A percentile compares a stretch with the other conserved stretches of the same genome.
phyloP scores from a whole-genome alignment of 139 green algal genomes.

The Coelastrella sp. region DNA sequence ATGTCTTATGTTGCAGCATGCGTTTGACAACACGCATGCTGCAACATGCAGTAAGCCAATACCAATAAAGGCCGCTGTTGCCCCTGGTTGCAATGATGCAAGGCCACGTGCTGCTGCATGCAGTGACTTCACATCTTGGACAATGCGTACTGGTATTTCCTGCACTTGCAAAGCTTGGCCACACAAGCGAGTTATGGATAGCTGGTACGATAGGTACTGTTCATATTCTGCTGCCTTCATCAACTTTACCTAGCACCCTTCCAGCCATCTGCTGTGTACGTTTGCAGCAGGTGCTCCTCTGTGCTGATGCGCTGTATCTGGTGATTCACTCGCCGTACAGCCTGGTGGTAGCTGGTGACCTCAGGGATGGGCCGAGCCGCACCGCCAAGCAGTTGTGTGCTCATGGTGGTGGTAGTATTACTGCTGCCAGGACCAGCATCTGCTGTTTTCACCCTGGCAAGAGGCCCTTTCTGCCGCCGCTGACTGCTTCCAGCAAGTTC shows the following conservation, averaged over 20 bases:
- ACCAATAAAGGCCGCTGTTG: too few species aligned
- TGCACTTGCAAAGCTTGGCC: too few species aligned
- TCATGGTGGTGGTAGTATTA: constrained; percentile 7
- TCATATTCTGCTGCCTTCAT: background rate
- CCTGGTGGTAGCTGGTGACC: constrained; percentile 48
- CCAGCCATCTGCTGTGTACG: constrained; percentile 78
- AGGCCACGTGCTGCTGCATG: too few species aligned
- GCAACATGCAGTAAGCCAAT: too few species aligned
- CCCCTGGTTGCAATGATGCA: too few species aligned
- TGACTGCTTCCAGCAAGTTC: background rate
- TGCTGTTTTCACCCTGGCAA: background rate
- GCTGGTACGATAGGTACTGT: too few species aligned
- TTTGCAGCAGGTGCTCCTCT: constrained; percentile 58
- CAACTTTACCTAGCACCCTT: constrained; percentile 52
- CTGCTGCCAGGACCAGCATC: constrained; percentile 1
- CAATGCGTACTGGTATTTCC: too few species aligned
- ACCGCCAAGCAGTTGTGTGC: background rate
- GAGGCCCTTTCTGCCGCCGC: background rate
- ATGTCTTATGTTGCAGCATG: too few species aligned
- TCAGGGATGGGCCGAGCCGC: background rate
- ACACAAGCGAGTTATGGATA: too few species aligned
- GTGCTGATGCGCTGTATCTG: constrained; percentile 59
- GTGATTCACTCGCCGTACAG: constrained; percentile 49
- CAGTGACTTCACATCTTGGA: too few species aligned
- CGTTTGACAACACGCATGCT: too few species aligned